Percentiles rank a stretch among this genome's conserved stretches.
These are phyloP conservation scores for Aaosphaeria pasadenensis DNA, from an alignment of 2,329 filamentous ascomycete genomes.

Conservation along the genomic window DNA sequence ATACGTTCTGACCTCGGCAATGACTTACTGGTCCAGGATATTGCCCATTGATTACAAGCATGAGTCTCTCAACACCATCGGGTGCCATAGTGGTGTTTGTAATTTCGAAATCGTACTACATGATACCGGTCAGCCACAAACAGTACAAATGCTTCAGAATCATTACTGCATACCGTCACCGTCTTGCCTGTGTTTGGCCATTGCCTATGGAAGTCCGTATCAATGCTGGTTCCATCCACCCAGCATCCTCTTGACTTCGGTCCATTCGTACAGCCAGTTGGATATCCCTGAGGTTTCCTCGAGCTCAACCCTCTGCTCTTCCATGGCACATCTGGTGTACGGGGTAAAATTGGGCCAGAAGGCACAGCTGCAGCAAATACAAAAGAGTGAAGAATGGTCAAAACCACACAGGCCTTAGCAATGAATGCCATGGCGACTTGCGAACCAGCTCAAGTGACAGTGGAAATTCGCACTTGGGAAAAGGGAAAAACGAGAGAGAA, in stretches of 20 bases:
- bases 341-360: slow-evolving; percentile 1
- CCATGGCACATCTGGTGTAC: slow-evolving; percentile 21
- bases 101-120: slow-evolving; percentile 44
- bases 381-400: slow-evolving; percentile 13
- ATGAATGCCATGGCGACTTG: background rate
- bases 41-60: slow-evolving; percentile 46
- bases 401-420: slow-evolving; percentile 7
- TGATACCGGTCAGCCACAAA: background rate
- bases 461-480: too few species aligned
- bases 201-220: slow-evolving; percentile 43
- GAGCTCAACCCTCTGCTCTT: slow-evolving; percentile 5
- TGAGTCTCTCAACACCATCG: slow-evolving; percentile 43
- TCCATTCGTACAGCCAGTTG: slow-evolving; percentile 26
- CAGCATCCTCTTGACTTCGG: slow-evolving; percentile 35
- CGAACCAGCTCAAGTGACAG: too few species aligned
- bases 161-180: slow-evolving; percentile 18
- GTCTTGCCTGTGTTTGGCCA: slow-evolving; percentile 42
- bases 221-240: slow-evolving; percentile 37
- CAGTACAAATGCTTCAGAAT: background rate
- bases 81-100: slow-evolving; percentile 44
- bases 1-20: background rate
- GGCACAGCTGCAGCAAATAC: slow-evolving; percentile 17
- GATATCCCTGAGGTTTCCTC: background rate
- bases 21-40: slow-evolving; percentile 46
- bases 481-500: too few species aligned